Evolutionary conservation across 345 rosid species (phyloP).

Genomic region (Geranium brycei): DNA sequence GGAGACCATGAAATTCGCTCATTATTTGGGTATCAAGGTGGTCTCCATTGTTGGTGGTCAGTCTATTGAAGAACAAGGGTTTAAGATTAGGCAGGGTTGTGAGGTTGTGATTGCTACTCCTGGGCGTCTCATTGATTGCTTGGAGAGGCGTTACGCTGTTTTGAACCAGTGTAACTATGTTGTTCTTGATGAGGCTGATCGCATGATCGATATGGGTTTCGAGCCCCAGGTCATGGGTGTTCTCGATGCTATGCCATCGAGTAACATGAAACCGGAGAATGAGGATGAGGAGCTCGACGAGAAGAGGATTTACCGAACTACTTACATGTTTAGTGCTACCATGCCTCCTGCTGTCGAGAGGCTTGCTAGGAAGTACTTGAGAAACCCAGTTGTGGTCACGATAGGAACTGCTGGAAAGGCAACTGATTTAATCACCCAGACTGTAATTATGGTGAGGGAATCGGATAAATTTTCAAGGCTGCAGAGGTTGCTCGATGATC

Average conservation of each 20-base stretch:
- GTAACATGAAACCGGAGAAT: constrained; percentile 85
- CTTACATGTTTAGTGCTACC: constrained; percentile 96
- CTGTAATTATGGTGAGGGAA: constrained; percentile 80
- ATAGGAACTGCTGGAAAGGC: constrained; percentile 96
- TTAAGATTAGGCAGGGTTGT: constrained; percentile 84
- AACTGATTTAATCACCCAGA: constrained; percentile 77
- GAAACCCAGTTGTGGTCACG: constrained; percentile 91
- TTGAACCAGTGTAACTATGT: constrained; percentile 88
- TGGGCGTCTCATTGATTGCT: constrained; percentile 76
- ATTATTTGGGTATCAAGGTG: constrained; percentile 70
- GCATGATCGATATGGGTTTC: constrained; percentile 96
- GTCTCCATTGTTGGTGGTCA: constrained; percentile 94
- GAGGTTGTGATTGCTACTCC: constrained; percentile 94
- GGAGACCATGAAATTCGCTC: constrained; percentile 83
- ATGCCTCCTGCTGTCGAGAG: constrained; percentile 95
- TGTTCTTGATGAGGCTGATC: constrained; percentile 96
- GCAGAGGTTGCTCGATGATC: constrained; percentile 72
- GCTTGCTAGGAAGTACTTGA: constrained; percentile 83
- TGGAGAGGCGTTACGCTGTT: constrained; percentile 85
- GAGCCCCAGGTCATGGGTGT: constrained; percentile 90
- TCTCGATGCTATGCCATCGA: constrained; percentile 88
- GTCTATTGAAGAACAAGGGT: constrained; percentile 85
- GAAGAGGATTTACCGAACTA: constrained; percentile 81
- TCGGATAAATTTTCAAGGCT: constrained; percentile 57
- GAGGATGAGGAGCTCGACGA: constrained; percentile 95